Conservation (phyloP, 1,284 basidiomycete genomes). For the Pascua guehoae region DNA sequence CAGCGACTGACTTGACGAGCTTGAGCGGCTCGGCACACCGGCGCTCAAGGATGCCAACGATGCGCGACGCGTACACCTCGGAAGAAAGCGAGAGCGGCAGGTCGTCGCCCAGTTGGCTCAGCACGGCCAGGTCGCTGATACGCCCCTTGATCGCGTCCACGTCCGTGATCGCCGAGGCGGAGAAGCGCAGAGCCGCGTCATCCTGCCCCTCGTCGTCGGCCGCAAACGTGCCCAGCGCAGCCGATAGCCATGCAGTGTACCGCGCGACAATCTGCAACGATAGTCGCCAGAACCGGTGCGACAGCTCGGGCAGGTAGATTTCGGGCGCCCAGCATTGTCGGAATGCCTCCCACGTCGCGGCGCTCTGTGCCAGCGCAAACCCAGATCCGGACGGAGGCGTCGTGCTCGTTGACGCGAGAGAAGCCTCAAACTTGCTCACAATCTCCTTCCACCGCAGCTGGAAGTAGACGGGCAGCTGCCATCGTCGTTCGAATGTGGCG, state of each 20-base stretch:
- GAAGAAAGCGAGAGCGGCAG: constrained; percentile 18
- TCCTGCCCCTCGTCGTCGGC: constrained; percentile 57
- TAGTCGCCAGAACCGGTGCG: constrained; percentile 79
- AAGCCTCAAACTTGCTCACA: constrained; percentile 67
- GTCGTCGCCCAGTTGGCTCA: constrained; percentile 7
- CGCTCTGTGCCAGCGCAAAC: constrained; percentile 56
- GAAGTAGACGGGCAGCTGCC: constrained; percentile 96
- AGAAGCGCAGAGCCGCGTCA: constrained; percentile 30
- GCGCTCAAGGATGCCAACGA: constrained; percentile 67
- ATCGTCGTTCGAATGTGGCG: constrained; percentile 70
- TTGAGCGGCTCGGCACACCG: constrained; percentile 80
- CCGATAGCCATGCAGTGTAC: constrained; percentile 69
- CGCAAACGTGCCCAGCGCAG: constrained; percentile 44
- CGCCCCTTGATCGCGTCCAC: constrained; percentile 24
- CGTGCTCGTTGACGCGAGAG: constrained; percentile 43
- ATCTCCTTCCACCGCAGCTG: constrained; percentile 97
- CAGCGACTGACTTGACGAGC: constrained; percentile 80
- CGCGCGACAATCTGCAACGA: constrained; percentile 78
- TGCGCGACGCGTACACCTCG: constrained; percentile 55
- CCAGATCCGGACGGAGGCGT: not conserved
- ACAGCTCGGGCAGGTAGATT: constrained; percentile 74
- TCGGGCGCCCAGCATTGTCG: constrained; percentile 77
- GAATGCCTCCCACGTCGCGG: constrained; percentile 68
- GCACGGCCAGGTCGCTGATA: constrained; percentile 4
- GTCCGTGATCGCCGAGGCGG: constrained; percentile 35